A percentile compares a stretch with the other conserved stretches of the same genome.
These are phyloP conservation scores for Leccinellum rugosiceps DNA, from an alignment of 768 basidiomycete species.

Conservation along the genomic window DNA sequence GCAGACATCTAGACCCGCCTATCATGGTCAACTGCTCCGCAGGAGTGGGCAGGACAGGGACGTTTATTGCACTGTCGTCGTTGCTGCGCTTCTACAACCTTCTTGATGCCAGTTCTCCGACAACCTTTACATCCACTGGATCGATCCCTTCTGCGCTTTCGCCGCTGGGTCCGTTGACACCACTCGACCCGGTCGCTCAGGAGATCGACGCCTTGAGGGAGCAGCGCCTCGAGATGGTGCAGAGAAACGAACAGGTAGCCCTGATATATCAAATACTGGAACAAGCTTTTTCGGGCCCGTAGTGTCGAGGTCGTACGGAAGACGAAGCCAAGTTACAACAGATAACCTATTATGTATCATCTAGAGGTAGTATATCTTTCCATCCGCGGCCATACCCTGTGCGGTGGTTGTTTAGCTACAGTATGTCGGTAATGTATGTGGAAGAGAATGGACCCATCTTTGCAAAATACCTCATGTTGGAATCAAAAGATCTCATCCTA, in stretches of 20 bases:
- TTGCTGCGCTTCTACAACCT: slow-evolving; percentile 62
- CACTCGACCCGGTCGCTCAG: slow-evolving; percentile 53
- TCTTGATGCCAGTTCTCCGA: slow-evolving; percentile 29
- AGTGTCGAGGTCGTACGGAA: not conserved
- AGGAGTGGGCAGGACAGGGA: slow-evolving; percentile 82
- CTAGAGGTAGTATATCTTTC: not conserved
- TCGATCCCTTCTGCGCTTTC: slow-evolving; percentile 38
- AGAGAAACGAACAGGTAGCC: slow-evolving; percentile 60
- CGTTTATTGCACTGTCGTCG: slow-evolving; percentile 79
- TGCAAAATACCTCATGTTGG: too few relatives aligned
- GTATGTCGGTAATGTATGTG: not conserved
- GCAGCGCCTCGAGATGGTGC: slow-evolving; percentile 81
- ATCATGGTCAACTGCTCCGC: slow-evolving; percentile 84
- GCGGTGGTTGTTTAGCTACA: not conserved
- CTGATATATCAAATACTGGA: slow-evolving; percentile 63
- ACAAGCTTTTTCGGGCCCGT: slow-evolving; percentile 21
- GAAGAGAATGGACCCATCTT: not conserved
- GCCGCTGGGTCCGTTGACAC: slow-evolving; percentile 57
- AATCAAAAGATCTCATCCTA: too few relatives aligned
- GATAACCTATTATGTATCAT: not conserved
- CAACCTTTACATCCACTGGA: slow-evolving; percentile 24
- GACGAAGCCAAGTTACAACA: too few relatives aligned
- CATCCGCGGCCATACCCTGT: not conserved
- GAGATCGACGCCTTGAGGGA: slow-evolving; percentile 80
- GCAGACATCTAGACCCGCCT: slow-evolving; percentile 61